phyloP scores from a whole-genome alignment of 352 stramenopile species.

The Globisporangium perplexum region DNA sequence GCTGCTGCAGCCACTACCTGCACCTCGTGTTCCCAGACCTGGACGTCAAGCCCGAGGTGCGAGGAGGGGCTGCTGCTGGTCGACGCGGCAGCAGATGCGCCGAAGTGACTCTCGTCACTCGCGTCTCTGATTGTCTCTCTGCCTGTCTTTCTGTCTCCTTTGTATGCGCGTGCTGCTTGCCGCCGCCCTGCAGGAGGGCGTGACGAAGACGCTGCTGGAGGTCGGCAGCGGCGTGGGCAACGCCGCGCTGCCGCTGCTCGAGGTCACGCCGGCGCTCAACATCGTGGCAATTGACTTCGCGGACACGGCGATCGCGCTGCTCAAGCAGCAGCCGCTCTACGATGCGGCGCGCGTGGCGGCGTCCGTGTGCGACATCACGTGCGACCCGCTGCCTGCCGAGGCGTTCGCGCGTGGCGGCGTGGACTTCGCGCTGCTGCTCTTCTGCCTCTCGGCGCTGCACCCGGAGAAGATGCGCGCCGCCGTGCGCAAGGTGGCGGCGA shows the following conservation, averaged over 20 bases:
- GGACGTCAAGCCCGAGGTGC: conserved; percentile 42
- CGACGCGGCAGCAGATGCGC: no score
- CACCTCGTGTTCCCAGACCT: conserved; percentile 90
- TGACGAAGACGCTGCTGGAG: conserved; percentile 84
- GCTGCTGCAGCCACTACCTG: conserved; percentile 79
- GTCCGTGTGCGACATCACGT: conserved; percentile 84
- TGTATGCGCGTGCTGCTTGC: no score
- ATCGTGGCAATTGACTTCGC: conserved; percentile 94
- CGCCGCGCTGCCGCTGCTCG: conserved; percentile 91
- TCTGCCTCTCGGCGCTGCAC: conserved; percentile 90
- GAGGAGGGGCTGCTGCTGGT: neutral
- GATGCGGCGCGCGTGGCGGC: conserved; percentile 56
- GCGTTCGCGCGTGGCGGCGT: conserved; percentile 61
- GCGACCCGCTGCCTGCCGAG: conserved; percentile 50
- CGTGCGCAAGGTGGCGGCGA: conserved; percentile 83
- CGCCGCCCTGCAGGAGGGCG: conserved; percentile 6
- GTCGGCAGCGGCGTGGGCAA: conserved; percentile 95
- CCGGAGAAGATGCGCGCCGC: conserved; percentile 84
- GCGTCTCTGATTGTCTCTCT: no score
- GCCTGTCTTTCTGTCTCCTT: no score
- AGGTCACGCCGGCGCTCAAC: conserved; percentile 81
- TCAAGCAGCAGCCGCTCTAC: conserved; percentile 88
- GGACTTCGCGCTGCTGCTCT: conserved; percentile 80
- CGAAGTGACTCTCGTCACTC: no score
- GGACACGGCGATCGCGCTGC: conserved; percentile 84